Base-by-base conservation (phyloP, 176 grass and related monocot species). In the Oropetium thomaeum region DNA sequence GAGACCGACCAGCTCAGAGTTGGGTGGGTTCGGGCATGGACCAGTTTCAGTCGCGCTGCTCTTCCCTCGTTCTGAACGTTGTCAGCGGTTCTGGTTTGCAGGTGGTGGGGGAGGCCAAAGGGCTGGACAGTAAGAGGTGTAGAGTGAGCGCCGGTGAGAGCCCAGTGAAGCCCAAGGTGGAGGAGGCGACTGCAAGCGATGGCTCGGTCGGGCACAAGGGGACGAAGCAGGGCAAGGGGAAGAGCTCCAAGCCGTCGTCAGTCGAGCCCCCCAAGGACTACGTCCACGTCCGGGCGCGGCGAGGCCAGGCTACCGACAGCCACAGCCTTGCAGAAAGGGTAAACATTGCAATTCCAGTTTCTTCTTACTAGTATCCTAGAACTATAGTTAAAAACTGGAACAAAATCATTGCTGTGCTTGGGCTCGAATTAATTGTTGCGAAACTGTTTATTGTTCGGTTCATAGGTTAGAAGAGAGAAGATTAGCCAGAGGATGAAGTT, bases 281-380 rank as follows among this genome's bases (percentile, higher is more conserved):
- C 68, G 84, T 98, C 79, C 95, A 98, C 81, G 95, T 94, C 62
- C 81, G 95, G 74, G 95, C 95, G 33, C 82, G 95, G 71, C 84
- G 91, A 81, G 95, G 95, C 32, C 89, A 98, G 79, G 95, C 95
- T 0, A 98, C 95, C 8, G 95, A 94, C 40, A 94, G 88, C 87
- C 93, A 97, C 71, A 93, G 93, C 85, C 93, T 97, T 19, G 93
- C 93, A 2, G 94, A 97, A 82, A 94, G 95, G 87, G 95, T 98
- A 76, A 7, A 41, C 23, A 40, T 47, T 32, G 10, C 16, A 57
- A 27, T 54, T 85, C 16, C 41, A 42, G 26, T 71, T 51, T 27
- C 0, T 54, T 52, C 8, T 5, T 51, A 11, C 47, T 42, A 42
- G 10, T 42, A 37, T 42, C 31, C 19, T 32, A 8, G n/a, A 11